phyloP scores from a whole-genome alignment of 345 rosid species.

The Crucihimalaya himalaica region DNA sequence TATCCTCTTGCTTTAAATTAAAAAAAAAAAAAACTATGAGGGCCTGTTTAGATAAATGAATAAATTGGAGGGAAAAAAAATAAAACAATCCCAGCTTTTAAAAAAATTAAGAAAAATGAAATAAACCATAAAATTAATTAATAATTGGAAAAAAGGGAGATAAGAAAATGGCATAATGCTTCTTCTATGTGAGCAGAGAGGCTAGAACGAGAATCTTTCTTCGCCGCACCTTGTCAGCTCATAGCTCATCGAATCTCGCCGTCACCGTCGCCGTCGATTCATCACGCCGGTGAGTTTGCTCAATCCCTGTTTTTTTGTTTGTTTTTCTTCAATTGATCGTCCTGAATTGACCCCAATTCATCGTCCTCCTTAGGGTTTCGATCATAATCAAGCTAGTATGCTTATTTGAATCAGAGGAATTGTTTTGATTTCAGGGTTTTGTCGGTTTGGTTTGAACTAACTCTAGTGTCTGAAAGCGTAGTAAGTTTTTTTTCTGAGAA shows the following conservation, averaged over 20 bases:
- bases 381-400: conserved; percentile 12
- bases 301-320: too few species aligned
- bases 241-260: conserved; percentile 28
- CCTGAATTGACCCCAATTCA: not conserved
- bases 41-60: not conserved
- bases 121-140: not conserved
- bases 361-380: conserved; percentile 35
- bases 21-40: not conserved
- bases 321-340: too few species aligned
- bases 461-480: conserved; percentile 3
- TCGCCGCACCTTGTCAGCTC: conserved; percentile 1
- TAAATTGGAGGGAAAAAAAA: not conserved
- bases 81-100: not conserved
- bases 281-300: conserved; percentile 23
- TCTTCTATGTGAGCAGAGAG: conserved; percentile 20
- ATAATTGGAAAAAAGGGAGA: conserved; percentile 12
- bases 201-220: conserved; percentile 26
- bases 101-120: too few species aligned
- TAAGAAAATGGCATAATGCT: conserved; percentile 29
- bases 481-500: not conserved
- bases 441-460: conserved; percentile 2
- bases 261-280: conserved; percentile 24
- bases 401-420: not conserved
- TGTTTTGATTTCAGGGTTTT: conserved; percentile 6
- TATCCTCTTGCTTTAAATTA: too few species aligned